phyloP scores from a whole-genome alignment of 352 stramenopile species.

The Phytophthora pisi region DNA sequence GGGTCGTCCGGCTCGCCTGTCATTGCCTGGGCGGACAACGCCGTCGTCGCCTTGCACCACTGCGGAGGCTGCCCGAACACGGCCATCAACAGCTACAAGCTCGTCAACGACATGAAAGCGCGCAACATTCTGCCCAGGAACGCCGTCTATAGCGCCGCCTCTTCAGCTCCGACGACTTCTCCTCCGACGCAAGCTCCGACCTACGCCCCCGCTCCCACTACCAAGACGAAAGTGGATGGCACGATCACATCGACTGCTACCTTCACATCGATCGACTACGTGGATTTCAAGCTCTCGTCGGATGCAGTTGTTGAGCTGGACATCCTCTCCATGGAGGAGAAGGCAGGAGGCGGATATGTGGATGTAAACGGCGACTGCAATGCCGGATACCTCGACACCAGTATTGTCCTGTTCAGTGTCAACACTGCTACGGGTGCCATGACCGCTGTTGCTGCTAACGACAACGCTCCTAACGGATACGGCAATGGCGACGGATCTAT shows the following conservation, averaged over 20 bases:
- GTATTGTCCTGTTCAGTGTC: slow-evolving; percentile 60
- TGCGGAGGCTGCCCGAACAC: slow-evolving; percentile 85
- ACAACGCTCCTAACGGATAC: slow-evolving; percentile 51
- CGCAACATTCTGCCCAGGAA: slow-evolving; percentile 49
- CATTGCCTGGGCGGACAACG: slow-evolving; percentile 61
- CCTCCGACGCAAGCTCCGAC: slow-evolving; percentile 24
- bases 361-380: slow-evolving; percentile 81
- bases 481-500: slow-evolving; percentile 57
- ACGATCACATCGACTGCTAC: slow-evolving; percentile 66
- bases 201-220: slow-evolving; percentile 9
- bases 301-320: slow-evolving; percentile 59
- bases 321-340: slow-evolving; percentile 67
- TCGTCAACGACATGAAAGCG: slow-evolving; percentile 56
- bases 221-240: slow-evolving; percentile 52
- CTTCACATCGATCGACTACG: slow-evolving; percentile 66
- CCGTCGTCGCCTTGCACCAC: slow-evolving; percentile 77
- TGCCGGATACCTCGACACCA: slow-evolving; percentile 66
- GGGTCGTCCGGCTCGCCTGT: slow-evolving; percentile 79
- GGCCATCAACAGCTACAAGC: slow-evolving; percentile 69
- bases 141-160: slow-evolving; percentile 35
- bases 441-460: slow-evolving; percentile 37
- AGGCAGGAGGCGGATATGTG: slow-evolving; percentile 37
- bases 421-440: slow-evolving; percentile 32
- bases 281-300: slow-evolving; percentile 56
- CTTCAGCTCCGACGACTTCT: slow-evolving; percentile 24